These are phyloP conservation scores for Mimosa bimucronata DNA, from an alignment of 306 rosid genomes.

Conservation along the genomic window DNA sequence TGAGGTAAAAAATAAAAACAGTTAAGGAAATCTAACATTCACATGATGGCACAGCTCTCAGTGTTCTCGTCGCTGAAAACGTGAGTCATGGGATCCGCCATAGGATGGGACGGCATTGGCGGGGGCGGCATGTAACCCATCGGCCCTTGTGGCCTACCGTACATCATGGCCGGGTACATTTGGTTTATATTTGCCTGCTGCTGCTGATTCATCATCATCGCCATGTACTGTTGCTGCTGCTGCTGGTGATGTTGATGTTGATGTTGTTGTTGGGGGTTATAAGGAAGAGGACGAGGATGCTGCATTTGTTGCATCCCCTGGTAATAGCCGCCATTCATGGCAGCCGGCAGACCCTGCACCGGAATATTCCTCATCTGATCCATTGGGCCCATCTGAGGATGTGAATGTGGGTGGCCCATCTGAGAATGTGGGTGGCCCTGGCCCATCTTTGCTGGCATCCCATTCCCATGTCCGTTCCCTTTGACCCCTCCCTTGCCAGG, in stretches of 20 bases:
- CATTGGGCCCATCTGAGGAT: constrained; percentile 52
- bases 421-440: too few relatives aligned
- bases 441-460: constrained; percentile 40
- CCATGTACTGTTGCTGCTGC: constrained; percentile 67
- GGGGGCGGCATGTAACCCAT: constrained; percentile 50
- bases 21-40: constrained; percentile 33
- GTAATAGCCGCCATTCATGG: constrained; percentile 69
- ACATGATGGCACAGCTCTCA: constrained; percentile 84
- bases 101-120: constrained; percentile 55
- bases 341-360: constrained; percentile 76
- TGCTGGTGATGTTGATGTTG: constrained; percentile 41
- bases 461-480: neutral
- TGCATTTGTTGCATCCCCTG: constrained; percentile 72
- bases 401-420: too few relatives aligned
- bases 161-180: constrained; percentile 65
- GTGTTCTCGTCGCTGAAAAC: constrained; percentile 90
- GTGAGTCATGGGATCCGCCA: constrained; percentile 64
- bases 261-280: constrained; percentile 61
- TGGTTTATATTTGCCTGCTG: constrained; percentile 45
- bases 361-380: constrained; percentile 62
- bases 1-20: constrained; percentile 14
- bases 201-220: constrained; percentile 85
- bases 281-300: constrained; percentile 45
- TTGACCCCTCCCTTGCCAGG: constrained; percentile 48
- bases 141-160: constrained; percentile 46